phyloP scores from a whole-genome alignment of 257 asterid genomes.

The Ligustrum vulgare region DNA sequence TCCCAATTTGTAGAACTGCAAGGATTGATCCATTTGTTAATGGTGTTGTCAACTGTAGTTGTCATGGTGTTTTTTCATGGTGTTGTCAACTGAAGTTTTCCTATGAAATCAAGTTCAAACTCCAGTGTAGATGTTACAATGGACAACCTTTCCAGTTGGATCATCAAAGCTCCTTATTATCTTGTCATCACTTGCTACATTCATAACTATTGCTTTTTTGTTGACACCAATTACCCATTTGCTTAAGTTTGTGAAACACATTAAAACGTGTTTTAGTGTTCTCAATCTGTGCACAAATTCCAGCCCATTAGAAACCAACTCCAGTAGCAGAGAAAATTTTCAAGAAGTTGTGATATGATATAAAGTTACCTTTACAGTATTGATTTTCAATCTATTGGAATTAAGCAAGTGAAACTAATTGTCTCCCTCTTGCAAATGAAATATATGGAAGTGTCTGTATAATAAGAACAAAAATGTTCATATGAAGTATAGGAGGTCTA shows the following conservation, averaged over 20 bases:
- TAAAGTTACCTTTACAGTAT: background rate
- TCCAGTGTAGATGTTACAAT: conserved; percentile 70
- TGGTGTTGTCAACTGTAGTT: too few species aligned
- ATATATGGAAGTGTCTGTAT: too few species aligned
- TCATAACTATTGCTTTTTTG: conserved; percentile 51
- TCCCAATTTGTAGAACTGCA: too few species aligned
- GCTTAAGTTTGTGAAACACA: conserved; percentile 26
- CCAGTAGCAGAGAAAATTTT: conserved; percentile 4
- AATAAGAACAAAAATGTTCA: too few species aligned
- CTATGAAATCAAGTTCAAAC: conserved; percentile 57
- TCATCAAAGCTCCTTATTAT: conserved; percentile 52
- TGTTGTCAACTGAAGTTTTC: conserved; percentile 42
- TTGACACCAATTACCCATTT: conserved; percentile 3
- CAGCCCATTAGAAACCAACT: conserved; percentile 34
- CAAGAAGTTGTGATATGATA: background rate
- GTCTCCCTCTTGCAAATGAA: too few species aligned
- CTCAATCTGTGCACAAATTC: conserved; percentile 37
- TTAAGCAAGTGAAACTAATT: too few species aligned
- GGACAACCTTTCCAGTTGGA: conserved; percentile 60
- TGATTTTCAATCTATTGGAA: too few species aligned
- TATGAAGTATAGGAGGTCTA: too few species aligned
- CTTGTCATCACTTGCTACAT: conserved; percentile 56
- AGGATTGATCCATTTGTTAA: too few species aligned
- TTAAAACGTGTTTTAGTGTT: conserved; percentile 29
- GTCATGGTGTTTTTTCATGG: background rate